Base-by-base conservation (phyloP, 192 early-diverging fungal species). In the Entomortierella lignicola region DNA sequence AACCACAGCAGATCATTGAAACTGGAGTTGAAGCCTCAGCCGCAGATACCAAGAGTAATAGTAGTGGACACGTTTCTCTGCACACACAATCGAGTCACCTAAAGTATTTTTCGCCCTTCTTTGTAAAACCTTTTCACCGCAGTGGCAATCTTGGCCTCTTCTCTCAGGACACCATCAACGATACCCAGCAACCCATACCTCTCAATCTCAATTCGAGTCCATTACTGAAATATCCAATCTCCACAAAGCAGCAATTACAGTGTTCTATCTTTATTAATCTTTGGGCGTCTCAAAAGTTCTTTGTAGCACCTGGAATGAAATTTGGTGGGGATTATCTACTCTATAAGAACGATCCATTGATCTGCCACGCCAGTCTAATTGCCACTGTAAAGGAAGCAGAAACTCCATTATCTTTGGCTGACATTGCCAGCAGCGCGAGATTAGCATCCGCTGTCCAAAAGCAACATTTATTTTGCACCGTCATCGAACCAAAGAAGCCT, bases 241-340 rank as follows among this genome's bases (percentile, higher is more conserved):
- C 68, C 5, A 60, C 60, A 4, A 37, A 62, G 23, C 85, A 90
- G 4, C 23, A 62, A 17, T 20, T 72, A 39, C 82, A 81, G 25
- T 85, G 69, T 37, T 63, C 57, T 20, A 74, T 94, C 11, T 97
- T 86, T 81, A 74, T 80, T 42, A 79, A 91, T 58, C 81, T 97
- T 23, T 92, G 92, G 88, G 43, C 21, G 55, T 47, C 73, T 1
- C 75, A 81, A 6, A 87, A 91, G 4, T 94, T 85, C 64, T 95
- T 84, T 72, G 67, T 96, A 7, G 91, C 92, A 1, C 72, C 83
- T 18, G 94, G 92, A 27, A 83, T 89, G 60, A 95, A 95, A 71
- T 97, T 94, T 84, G 96, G 96, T 10, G 94, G 93, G 11, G 94
- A 97, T 62, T 97, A 89, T 74, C 80, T 97, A 12, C 72, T 92